Percentiles rank a stretch among this genome's conserved stretches.
Evolutionary conservation across 2,329 filamentous ascomycete genomes (phyloP).

Genomic region (Akanthomyces uredinophilus): DNA sequence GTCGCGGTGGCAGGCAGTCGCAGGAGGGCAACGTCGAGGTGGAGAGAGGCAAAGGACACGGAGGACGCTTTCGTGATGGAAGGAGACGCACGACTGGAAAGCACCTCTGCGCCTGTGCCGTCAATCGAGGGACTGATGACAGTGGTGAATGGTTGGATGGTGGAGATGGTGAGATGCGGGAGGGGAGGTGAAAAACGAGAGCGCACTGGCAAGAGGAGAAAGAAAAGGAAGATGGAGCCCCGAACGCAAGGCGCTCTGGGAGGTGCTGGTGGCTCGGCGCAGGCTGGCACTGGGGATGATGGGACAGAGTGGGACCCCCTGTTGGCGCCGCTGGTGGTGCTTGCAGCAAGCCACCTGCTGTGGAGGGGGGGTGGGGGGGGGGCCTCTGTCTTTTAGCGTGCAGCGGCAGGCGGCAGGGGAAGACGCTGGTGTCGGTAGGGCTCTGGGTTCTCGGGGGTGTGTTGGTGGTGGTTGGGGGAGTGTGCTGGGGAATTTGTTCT

Average conservation of each 20-base stretch:
- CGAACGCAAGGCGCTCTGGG: conserved; percentile 8
- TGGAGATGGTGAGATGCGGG: conserved; percentile 8
- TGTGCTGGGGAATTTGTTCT: neutral
- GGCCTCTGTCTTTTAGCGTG: conserved; percentile 7
- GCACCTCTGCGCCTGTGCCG: conserved; percentile 5
- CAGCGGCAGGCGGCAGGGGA: conserved; percentile 4
- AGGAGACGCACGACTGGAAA: neutral
- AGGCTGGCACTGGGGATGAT: conserved; percentile 10
- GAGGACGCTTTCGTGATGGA: conserved; percentile 3
- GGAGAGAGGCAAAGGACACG: neutral
- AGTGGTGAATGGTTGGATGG: conserved; percentile 8
- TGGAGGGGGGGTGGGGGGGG: neutral
- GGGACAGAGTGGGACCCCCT: conserved; percentile 11
- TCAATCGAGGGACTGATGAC: neutral
- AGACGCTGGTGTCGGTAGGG: neutral
- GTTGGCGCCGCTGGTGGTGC: conserved; percentile 8
- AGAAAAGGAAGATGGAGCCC: conserved; percentile 11
- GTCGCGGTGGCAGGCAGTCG: neutral
- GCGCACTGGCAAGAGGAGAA: neutral
- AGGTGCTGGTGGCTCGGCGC: neutral
- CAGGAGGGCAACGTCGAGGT: neutral
- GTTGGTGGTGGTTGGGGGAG: neutral
- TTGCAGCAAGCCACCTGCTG: neutral
- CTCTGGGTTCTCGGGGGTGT: neutral
- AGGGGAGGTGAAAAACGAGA: conserved; percentile 5